Base-by-base conservation (phyloP, 495 filamentous ascomycete species). In the Beverwykella pulmonaria region DNA sequence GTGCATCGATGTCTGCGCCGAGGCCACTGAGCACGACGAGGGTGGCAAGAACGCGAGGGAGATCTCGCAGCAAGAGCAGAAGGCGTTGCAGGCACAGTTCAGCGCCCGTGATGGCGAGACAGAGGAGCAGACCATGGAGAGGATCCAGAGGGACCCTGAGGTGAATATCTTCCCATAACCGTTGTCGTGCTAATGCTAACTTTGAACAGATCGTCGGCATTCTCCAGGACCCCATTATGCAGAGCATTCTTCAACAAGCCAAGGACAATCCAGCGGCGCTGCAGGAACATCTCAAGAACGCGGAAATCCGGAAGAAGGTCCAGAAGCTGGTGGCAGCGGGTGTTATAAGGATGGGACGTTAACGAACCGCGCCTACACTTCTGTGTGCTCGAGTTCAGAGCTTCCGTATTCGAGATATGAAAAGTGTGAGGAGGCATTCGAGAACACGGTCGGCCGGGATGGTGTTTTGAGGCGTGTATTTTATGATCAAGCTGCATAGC, bases 241-340 rank as follows among this genome's bases (percentile, higher is more conserved):
- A 98, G 77, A 90, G 88, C 74, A 98, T 98, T 70, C 86, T 98
- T 41, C 90, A 94, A 76, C 92, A 97, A 80, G 94, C 94, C 53
- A 97, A 98, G 82, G 87, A 86, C 50, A 91, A 98, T 75, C 94
- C 94, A 3, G 88, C 88, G 23, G 93, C 95, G 25, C 82, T 99
- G 71, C 88, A 92, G 69, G 93, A 98, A 72, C 94, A 99, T 79
- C 96, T 98, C 92, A 91, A 88, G 82, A 98, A 97, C 80, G 82
- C 89, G 8, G 83, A 82, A 65, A 90, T 98, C 65, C 83, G 87
- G 58, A 84, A 82, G 65, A 93, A 96, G 82, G 90, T 98, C 59
- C 91, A 93, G 82, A 96, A 96, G 76, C 79, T 98, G 70, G 87
- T 95, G 59, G 91, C 91, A 25, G 92, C 92, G 34, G 94, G 94